phyloP scores from a whole-genome alignment of 495 filamentous ascomycete species.

The Sporormia fimetaria region DNA sequence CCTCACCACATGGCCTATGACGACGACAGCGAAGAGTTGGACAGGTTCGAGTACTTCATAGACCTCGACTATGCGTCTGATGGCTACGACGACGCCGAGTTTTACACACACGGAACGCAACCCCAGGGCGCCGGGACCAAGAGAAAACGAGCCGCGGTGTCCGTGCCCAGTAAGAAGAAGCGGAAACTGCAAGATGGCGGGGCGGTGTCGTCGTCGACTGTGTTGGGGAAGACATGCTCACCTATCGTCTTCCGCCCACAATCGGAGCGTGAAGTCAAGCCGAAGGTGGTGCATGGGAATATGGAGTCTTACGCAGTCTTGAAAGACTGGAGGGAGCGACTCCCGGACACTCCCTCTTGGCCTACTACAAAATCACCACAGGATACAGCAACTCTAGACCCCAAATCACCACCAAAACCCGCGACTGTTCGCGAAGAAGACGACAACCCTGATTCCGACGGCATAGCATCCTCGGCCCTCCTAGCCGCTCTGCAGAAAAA shows the following conservation, averaged over 20 bases:
- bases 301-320: constrained; percentile 26
- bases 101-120: constrained; percentile 2
- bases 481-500: constrained; percentile 25
- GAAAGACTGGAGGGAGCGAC: constrained; percentile 29
- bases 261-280: constrained; percentile 1
- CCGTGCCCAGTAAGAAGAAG: constrained; percentile 10
- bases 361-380: not conserved
- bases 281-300: constrained; percentile 8
- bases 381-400: not conserved
- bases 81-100: constrained; percentile 28
- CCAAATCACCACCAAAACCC: not conserved
- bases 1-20: constrained; percentile 20
- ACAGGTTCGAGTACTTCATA: constrained; percentile 28
- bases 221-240: not conserved
- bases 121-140: constrained; percentile 9
- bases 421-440: constrained; percentile 12
- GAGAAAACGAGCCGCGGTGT: constrained; percentile 17
- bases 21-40: constrained; percentile 18
- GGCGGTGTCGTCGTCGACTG: not conserved
- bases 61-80: constrained; percentile 33
- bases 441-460: constrained; percentile 1
- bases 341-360: constrained; percentile 4
- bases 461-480: constrained; percentile 24
- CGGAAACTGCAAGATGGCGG: constrained; percentile 7
- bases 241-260: constrained; percentile 22